A percentile compares a stretch with the other conserved stretches of the same genome.
Conservation (phyloP, 2,329 filamentous ascomycete species). For the Ophiostoma novo-ulmi region DNA sequence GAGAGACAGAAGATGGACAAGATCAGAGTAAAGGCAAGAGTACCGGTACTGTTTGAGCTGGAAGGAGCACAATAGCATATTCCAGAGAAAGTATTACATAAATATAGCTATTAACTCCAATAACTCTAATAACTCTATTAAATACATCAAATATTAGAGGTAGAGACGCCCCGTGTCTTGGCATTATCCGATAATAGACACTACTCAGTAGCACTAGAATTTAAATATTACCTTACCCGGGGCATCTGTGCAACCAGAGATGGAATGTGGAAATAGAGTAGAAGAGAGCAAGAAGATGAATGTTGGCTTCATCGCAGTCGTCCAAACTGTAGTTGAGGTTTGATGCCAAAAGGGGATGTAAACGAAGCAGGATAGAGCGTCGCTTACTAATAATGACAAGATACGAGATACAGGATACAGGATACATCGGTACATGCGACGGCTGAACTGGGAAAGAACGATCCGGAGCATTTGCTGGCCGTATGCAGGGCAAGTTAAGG, state of each 20-base stretch:
- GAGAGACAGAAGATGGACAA: neutral
- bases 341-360: neutral
- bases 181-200: neutral
- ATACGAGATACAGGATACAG: too few relatives aligned
- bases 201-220: too few relatives aligned
- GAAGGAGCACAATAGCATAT: neutral
- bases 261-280: neutral
- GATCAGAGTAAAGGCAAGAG: neutral
- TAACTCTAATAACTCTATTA: neutral
- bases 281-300: neutral
- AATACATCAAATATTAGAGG: neutral
- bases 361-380: neutral
- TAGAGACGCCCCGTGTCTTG: neutral
- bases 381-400: neutral
- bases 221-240: too few relatives aligned
- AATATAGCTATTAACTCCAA: neutral
- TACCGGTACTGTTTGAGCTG: neutral
- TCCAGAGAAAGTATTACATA: neutral
- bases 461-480: constrained; percentile 5
- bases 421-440: neutral
- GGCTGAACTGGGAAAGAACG: neutral
- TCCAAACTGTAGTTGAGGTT: neutral
- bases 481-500: constrained; percentile 2
- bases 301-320: too few relatives aligned
- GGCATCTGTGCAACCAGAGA: too few relatives aligned